These are phyloP conservation scores for Crithidia acanthocephali DNA, from an alignment of 208 protist genomes.

Conservation along the genomic window DNA sequence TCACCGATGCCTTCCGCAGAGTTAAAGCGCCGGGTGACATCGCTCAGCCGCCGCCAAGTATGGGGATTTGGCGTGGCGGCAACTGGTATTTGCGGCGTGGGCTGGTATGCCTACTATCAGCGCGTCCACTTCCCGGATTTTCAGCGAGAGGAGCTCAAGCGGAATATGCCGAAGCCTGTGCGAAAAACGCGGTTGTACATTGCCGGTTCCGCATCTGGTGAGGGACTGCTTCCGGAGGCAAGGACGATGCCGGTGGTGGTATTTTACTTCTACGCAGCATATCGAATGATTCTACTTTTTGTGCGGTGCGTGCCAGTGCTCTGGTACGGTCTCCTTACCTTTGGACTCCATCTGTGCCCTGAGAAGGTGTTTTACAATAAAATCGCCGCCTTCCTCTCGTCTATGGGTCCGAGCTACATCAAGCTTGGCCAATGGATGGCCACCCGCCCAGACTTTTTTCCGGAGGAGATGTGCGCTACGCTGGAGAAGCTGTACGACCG, in stretches of 20 bases:
- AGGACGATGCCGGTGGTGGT: slow-evolving; percentile 34
- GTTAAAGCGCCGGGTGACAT: slow-evolving; percentile 43
- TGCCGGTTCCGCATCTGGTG: slow-evolving; percentile 38
- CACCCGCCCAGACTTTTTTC: slow-evolving; percentile 92
- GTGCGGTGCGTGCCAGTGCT: slow-evolving; percentile 42
- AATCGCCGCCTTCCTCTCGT: slow-evolving; percentile 52
- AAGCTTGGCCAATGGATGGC: slow-evolving; percentile 96
- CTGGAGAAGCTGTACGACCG: slow-evolving; percentile 77
- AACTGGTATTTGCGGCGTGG: slow-evolving; percentile 32
- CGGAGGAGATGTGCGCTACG: slow-evolving; percentile 67
- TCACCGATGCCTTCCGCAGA: slow-evolving; percentile 33
- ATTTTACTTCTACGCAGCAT: slow-evolving; percentile 43
- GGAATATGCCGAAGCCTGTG: slow-evolving; percentile 31
- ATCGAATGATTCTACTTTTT: slow-evolving; percentile 48
- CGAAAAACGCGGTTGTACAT: slow-evolving; percentile 66
- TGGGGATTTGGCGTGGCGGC: slow-evolving; percentile 28
- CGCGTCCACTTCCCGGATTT: slow-evolving; percentile 43
- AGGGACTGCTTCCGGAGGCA: slow-evolving; percentile 29
- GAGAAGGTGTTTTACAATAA: slow-evolving; percentile 62
- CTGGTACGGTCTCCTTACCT: slow-evolving; percentile 64
- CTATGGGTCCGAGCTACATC: slow-evolving; percentile 92
- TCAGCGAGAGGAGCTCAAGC: slow-evolving; percentile 17
- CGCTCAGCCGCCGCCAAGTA: slow-evolving; percentile 56
- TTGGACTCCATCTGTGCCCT: slow-evolving; percentile 56
- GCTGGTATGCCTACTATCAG: slow-evolving; percentile 56